Conservation (phyloP, 768 basidiomycete genomes). For the Agrocybe praecox region DNA sequence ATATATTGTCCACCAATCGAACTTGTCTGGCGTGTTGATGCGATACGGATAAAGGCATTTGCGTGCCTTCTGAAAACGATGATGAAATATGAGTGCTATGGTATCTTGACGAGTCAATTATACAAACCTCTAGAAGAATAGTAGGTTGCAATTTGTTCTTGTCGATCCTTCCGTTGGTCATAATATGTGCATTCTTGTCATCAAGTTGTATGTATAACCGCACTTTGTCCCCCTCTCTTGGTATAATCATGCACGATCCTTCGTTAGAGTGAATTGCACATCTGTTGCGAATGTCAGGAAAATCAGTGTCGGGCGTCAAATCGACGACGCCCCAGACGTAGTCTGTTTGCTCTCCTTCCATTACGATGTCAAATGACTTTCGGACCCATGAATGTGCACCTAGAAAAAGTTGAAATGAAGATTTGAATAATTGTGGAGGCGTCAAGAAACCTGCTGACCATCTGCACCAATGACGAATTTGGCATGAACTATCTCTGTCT, state of each 20-base stretch:
- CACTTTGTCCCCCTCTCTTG: slow-evolving; percentile 68
- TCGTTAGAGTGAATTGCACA: slow-evolving; percentile 68
- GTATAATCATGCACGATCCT: slow-evolving; percentile 75
- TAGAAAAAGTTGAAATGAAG: slow-evolving; percentile 22
- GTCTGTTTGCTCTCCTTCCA: slow-evolving; percentile 81
- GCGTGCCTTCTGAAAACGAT: slow-evolving; percentile 47
- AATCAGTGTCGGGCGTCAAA: slow-evolving; percentile 68
- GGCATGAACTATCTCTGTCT: slow-evolving; percentile 62
- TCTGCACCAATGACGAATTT: slow-evolving; percentile 81
- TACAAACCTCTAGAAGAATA: slow-evolving; percentile 52
- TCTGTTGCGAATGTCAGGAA: slow-evolving; percentile 74
- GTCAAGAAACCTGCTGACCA: slow-evolving; percentile 40
- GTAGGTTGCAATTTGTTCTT: slow-evolving; percentile 52
- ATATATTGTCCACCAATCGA: slow-evolving; percentile 79
- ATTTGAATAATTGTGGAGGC: neutral
- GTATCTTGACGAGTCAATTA: neutral
- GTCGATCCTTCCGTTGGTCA: slow-evolving; percentile 51
- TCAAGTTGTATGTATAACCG: slow-evolving; percentile 73
- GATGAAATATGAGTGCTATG: neutral
- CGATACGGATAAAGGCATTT: slow-evolving; percentile 60
- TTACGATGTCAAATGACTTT: slow-evolving; percentile 59
- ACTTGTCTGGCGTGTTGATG: slow-evolving; percentile 45
- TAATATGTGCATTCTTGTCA: slow-evolving; percentile 46
- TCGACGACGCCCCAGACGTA: slow-evolving; percentile 87
- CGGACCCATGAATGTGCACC: slow-evolving; percentile 87